A percentile compares a stretch with the other conserved stretches of the same genome.
These are phyloP conservation scores for Speleostelium caveatum DNA, from an alignment of 78 protist genomes.

Conservation along the genomic window DNA sequence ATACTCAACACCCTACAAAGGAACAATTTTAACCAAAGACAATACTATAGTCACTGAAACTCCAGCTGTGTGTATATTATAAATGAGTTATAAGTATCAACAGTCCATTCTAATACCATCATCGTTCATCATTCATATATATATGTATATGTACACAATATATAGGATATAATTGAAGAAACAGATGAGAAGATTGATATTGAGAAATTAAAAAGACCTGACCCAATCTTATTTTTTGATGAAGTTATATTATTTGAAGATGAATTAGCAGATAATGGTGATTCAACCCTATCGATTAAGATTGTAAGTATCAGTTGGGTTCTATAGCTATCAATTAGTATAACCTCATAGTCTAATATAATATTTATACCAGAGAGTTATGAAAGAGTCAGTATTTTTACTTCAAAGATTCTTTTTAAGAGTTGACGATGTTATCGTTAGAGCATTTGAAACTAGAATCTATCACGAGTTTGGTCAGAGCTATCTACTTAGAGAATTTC, in stretches of 20 bases:
- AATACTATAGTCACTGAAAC: conserved; percentile 14
- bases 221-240: conserved; percentile 82
- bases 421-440: conserved; percentile 83
- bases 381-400: conserved; percentile 76
- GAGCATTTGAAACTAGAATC: conserved; percentile 80
- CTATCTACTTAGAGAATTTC: conserved; percentile 43
- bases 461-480: conserved; percentile 63
- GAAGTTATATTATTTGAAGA: conserved; percentile 86
- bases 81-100: neutral
- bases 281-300: conserved; percentile 48
- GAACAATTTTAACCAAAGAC: conserved; percentile 67
- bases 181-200: conserved; percentile 75
- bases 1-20: conserved; percentile 58
- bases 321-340: neutral
- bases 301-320: conserved; percentile 21
- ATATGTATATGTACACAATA: neutral
- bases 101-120: neutral
- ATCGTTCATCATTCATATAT: neutral
- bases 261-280: conserved; percentile 89
- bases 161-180: conserved; percentile 32
- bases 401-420: conserved; percentile 80
- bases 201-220: conserved; percentile 61
- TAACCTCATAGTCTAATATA: conserved; percentile 1
- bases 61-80: conserved; percentile 23
- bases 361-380: conserved; percentile 77